A percentile compares a stretch with the other conserved stretches of the same genome.
Evolutionary conservation across 768 basidiomycete species (phyloP).

Genomic region (Psilocybe azurescens): DNA sequence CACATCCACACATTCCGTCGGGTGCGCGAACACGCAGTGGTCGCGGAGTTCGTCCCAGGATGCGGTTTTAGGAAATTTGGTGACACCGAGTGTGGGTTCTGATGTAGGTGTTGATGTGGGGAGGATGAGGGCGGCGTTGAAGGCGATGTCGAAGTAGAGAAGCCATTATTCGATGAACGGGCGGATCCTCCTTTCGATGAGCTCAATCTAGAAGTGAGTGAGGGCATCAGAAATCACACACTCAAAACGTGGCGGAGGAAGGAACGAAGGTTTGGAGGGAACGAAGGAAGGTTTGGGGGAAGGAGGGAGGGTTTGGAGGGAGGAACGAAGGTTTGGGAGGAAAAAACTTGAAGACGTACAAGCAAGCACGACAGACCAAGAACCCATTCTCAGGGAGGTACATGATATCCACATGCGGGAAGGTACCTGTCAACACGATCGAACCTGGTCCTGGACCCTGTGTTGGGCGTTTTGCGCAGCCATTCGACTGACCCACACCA

Average conservation of each 20-base stretch:
- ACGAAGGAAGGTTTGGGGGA: too few relatives aligned
- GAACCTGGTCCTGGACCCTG: background rate
- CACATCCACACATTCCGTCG: slow-evolving; percentile 40
- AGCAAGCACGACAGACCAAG: slow-evolving; percentile 43
- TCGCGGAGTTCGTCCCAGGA: slow-evolving; percentile 41
- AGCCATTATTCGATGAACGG: too few relatives aligned
- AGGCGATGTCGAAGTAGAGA: background rate
- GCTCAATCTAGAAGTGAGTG: slow-evolving; percentile 6
- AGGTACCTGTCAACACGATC: slow-evolving; percentile 18
- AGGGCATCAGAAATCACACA: background rate
- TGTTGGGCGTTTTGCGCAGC: background rate
- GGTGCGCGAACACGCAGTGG: slow-evolving; percentile 39
- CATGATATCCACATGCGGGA: slow-evolving; percentile 44
- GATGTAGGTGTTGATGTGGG: background rate
- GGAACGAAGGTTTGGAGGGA: too few relatives aligned
- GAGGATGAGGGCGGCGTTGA: background rate
- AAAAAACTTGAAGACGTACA: slow-evolving; percentile 30
- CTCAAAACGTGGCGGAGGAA: background rate
- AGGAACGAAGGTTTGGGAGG: too few relatives aligned
- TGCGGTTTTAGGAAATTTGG: slow-evolving; percentile 32
- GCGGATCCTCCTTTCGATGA: slow-evolving; percentile 13
- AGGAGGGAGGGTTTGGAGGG: background rate
- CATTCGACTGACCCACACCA: slow-evolving; percentile 1
- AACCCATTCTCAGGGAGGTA: slow-evolving; percentile 33
- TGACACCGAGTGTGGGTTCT: slow-evolving; percentile 16